Evolutionary conservation across 805 yeast species (phyloP).

Genomic region (Lachancea sp.): DNA sequence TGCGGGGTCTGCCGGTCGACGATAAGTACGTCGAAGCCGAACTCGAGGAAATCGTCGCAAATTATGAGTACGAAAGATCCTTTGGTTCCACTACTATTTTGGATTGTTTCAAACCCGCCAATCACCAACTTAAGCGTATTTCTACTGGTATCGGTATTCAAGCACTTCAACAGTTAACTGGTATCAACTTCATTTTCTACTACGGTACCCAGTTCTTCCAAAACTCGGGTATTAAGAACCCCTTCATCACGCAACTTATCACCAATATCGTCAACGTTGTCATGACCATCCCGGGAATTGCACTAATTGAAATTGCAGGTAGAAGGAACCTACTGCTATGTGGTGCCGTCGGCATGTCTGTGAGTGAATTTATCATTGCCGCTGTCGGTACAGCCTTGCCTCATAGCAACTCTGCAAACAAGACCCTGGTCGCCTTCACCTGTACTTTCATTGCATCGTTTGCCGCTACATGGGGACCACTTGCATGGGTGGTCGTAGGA

Average conservation of each 20-base stretch:
- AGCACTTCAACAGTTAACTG: conserved; percentile 64
- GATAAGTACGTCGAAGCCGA: conserved; percentile 52
- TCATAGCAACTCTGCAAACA: conserved; percentile 31
- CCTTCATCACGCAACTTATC: conserved; percentile 54
- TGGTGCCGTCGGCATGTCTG: conserved; percentile 46
- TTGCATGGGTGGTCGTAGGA: conserved; percentile 58
- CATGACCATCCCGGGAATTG: conserved; percentile 48
- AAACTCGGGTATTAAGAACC: conserved; percentile 55
- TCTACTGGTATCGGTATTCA: conserved; percentile 52
- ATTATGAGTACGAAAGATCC: conserved; percentile 50
- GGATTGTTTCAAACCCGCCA: conserved; percentile 58
- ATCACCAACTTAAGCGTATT: conserved; percentile 38
- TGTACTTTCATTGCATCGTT: conserved; percentile 67
- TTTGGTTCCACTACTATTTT: conserved; percentile 65
- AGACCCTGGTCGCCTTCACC: conserved; percentile 36
- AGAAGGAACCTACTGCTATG: conserved; percentile 43
- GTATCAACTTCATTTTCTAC: conserved; percentile 64
- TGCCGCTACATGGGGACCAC: conserved; percentile 75
- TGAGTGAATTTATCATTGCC: conserved; percentile 47
- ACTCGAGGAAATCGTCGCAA: conserved; percentile 52
- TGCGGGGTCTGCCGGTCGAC: conserved; percentile 50
- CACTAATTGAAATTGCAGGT: conserved; percentile 50
- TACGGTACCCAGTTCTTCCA: conserved; percentile 57
- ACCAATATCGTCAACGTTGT: conserved; percentile 57
- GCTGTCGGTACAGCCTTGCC: conserved; percentile 51